phyloP scores from a whole-genome alignment of 2,329 filamentous ascomycete genomes.

The Ustulina deusta region DNA sequence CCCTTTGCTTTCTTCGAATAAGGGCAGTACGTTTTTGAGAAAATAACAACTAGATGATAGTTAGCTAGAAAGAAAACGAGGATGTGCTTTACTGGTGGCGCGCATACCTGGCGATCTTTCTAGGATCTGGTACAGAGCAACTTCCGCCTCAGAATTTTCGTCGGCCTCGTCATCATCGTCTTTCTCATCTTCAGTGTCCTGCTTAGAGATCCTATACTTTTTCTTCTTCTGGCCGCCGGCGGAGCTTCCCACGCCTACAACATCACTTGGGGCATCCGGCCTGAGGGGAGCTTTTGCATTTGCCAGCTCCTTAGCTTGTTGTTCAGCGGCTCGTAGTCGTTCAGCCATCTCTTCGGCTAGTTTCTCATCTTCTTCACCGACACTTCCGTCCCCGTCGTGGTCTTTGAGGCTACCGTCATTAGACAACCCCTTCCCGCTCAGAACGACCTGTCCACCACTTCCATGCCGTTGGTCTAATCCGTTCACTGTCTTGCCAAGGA shows the following conservation, averaged over 20 bases:
- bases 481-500: constrained; percentile 70
- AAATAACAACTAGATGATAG: constrained; percentile 80
- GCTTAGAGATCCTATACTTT: constrained; percentile 65
- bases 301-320: constrained; percentile 74
- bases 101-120: constrained; percentile 83
- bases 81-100: not conserved
- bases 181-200: constrained; percentile 48
- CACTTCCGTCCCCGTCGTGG: constrained; percentile 66
- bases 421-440: constrained; percentile 55
- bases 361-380: constrained; percentile 67
- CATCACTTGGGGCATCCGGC: constrained; percentile 68
- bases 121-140: constrained; percentile 80
- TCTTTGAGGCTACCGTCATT: constrained; percentile 58
- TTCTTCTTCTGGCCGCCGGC: constrained; percentile 62
- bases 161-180: constrained; percentile 59
- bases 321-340: constrained; percentile 75
- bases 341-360: constrained; percentile 67
- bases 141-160: constrained; percentile 73
- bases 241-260: constrained; percentile 70
- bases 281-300: constrained; percentile 73
- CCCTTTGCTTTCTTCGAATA: constrained; percentile 87
- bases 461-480: constrained; percentile 60
- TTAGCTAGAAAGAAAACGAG: constrained; percentile 10
- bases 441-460: constrained; percentile 53
- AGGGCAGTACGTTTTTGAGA: constrained; percentile 94